A percentile compares a stretch with the other conserved stretches of the same genome.
These are phyloP conservation scores for Pseudozyma pruni DNA, from an alignment of 1,284 basidiomycete genomes.

Conservation along the genomic window DNA sequence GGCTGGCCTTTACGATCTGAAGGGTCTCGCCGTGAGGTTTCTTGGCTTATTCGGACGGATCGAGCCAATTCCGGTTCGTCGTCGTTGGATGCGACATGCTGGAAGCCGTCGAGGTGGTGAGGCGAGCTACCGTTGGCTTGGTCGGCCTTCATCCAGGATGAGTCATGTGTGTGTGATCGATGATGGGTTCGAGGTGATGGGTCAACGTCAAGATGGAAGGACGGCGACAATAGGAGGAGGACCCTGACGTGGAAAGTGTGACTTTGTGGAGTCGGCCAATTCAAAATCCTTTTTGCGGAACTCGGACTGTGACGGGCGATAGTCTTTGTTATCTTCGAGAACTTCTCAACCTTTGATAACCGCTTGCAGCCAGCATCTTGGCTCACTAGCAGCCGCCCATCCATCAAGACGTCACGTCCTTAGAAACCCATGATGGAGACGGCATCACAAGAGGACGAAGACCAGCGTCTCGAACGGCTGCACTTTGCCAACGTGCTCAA, in stretches of 20 bases:
- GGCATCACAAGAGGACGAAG: constrained; percentile 18
- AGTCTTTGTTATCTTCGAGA: too few relatives aligned
- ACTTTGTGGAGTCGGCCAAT: too few relatives aligned
- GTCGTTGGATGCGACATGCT: neutral
- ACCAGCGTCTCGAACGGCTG: constrained; percentile 46
- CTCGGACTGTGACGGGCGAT: too few relatives aligned
- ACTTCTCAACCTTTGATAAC: too few relatives aligned
- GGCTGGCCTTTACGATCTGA: neutral
- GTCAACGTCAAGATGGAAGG: neutral
- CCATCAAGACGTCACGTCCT: neutral
- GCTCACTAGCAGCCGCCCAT: neutral
- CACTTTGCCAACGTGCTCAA: constrained; percentile 62
- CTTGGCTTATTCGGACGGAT: constrained; percentile 11
- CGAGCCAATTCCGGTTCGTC: neutral
- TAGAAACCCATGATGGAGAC: constrained; percentile 5
- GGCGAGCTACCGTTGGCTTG: constrained; percentile 5
- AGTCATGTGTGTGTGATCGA: constrained; percentile 13
- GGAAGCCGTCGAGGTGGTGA: neutral
- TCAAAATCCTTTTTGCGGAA: too few relatives aligned
- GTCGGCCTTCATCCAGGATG: constrained; percentile 18
- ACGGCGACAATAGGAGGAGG: neutral
- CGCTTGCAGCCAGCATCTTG: too few relatives aligned
- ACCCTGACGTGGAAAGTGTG: constrained; percentile 9
- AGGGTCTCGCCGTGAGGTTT: constrained; percentile 19
- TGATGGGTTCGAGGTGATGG: neutral